A percentile compares a stretch with the other conserved stretches of the same genome.
Evolutionary conservation across 1,284 basidiomycete species (phyloP).

Genomic region (Puccinia novopanici): DNA sequence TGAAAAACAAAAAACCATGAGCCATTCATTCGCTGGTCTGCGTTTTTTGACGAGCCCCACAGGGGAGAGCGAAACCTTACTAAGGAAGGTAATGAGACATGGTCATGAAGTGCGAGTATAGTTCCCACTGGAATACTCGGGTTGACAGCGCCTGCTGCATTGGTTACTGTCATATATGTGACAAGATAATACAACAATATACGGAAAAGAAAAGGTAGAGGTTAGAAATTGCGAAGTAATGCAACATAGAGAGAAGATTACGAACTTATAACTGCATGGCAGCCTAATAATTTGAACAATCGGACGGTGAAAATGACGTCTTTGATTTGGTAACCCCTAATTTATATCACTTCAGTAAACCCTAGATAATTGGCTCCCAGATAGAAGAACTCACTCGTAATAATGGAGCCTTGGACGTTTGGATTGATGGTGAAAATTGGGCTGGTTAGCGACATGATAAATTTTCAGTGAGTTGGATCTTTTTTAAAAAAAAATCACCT

Average conservation of each 20-base stretch:
- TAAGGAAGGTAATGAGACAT: slow-evolving; percentile 75
- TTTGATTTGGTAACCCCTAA: slow-evolving; percentile 37
- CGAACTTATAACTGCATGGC: slow-evolving; percentile 42
- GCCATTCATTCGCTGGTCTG: neutral
- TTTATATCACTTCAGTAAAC: neutral
- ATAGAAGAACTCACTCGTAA: slow-evolving; percentile 39
- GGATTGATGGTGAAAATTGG: neutral
- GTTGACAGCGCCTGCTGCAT: slow-evolving; percentile 77
- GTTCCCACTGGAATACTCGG: slow-evolving; percentile 74
- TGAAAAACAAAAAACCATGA: neutral
- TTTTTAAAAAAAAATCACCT: neutral
- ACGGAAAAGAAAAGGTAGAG: neutral
- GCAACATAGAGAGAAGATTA: slow-evolving; percentile 71
- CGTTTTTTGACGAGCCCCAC: neutral
- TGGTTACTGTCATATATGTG: slow-evolving; percentile 69
- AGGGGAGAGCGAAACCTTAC: slow-evolving; percentile 57
- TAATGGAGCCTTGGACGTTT: slow-evolving; percentile 21
- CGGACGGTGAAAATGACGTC: slow-evolving; percentile 44
- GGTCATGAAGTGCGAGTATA: slow-evolving; percentile 78
- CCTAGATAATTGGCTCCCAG: neutral
- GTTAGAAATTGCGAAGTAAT: neutral
- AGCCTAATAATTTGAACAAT: slow-evolving; percentile 38
- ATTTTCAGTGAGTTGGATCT: neutral
- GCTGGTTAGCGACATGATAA: neutral
- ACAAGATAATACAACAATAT: slow-evolving; percentile 15